These are phyloP conservation scores for Claviceps paspali DNA, from an alignment of 2,329 filamentous ascomycete species.

Conservation along the genomic window DNA sequence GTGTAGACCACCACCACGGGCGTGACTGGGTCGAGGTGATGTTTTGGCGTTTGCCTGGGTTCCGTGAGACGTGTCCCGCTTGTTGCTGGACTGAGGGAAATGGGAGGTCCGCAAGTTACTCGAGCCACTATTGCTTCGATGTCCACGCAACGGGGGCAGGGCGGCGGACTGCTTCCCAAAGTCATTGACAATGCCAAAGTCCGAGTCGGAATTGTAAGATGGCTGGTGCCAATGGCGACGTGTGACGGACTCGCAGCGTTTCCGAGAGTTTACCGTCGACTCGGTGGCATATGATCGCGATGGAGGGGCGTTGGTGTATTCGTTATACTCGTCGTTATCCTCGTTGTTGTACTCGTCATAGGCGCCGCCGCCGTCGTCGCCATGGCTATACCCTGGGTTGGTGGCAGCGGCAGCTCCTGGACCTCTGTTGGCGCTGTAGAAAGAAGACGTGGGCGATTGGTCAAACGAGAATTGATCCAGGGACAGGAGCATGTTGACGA, in stretches of 20 bases:
- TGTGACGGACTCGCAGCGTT: neutral
- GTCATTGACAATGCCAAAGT: constrained; percentile 39
- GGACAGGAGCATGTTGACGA: constrained; percentile 89
- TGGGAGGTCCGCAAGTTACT: constrained; percentile 47
- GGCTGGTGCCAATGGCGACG: constrained; percentile 20
- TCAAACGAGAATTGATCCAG: constrained; percentile 65
- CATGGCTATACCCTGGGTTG: neutral
- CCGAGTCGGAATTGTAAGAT: constrained; percentile 48
- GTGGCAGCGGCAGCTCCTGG: constrained; percentile 11
- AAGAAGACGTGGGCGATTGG: constrained; percentile 17
- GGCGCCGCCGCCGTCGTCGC: neutral
- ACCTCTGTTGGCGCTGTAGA: constrained; percentile 5
- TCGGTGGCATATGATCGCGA: constrained; percentile 9
- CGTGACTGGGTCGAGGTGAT: constrained; percentile 27
- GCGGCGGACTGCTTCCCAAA: neutral
- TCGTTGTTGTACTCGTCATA: constrained; percentile 2
- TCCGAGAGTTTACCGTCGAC: constrained; percentile 1
- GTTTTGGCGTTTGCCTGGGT: constrained; percentile 20
- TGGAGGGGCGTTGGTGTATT: constrained; percentile 1
- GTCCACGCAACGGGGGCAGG: constrained; percentile 30
- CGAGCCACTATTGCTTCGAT: constrained; percentile 69
- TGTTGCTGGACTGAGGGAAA: constrained; percentile 47
- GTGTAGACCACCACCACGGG: constrained; percentile 39
- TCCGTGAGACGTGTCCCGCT: constrained; percentile 30
- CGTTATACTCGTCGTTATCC: neutral